A percentile compares a stretch with the other conserved stretches of the same genome.
Conservation (phyloP, 2,329 filamentous ascomycete species). For the Bipolaris zeicola region DNA sequence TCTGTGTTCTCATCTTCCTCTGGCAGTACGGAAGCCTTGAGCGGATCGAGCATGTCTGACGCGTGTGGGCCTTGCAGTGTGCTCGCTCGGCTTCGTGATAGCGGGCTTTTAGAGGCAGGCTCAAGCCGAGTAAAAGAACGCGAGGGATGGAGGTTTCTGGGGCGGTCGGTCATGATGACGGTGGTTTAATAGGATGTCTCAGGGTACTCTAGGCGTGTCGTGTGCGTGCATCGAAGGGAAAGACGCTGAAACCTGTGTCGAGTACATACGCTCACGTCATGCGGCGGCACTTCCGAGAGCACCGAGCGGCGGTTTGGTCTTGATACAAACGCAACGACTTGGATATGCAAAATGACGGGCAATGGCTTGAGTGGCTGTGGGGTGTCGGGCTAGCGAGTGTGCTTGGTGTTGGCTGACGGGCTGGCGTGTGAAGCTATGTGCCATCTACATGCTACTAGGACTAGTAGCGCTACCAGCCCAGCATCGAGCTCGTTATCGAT, state of each 20-base stretch:
- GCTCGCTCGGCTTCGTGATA: conserved; percentile 52
- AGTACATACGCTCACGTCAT: conserved; percentile 43
- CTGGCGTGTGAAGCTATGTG: not conserved
- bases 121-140: conserved; percentile 59
- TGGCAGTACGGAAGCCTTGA: conserved; percentile 44
- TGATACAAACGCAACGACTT: not conserved
- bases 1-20: conserved; percentile 44
- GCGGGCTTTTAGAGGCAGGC: conserved; percentile 38
- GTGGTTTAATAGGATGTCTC: conserved; percentile 13
- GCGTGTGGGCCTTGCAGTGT: conserved; percentile 53
- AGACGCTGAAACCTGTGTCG: conserved; percentile 27
- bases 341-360: not conserved
- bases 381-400: not conserved
- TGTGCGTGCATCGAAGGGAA: conserved; percentile 34
- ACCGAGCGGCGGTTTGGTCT: conserved; percentile 1
- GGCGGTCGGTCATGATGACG: conserved; percentile 37
- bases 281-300: conserved; percentile 14
- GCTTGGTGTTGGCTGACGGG: not conserved
- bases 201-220: conserved; percentile 23
- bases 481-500: conserved; percentile 7
- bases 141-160: conserved; percentile 50
- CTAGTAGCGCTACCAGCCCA: too few relatives aligned
- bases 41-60: conserved; percentile 52
- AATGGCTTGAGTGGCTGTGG: not conserved
- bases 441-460: not conserved